Conservation (phyloP, 2,329 filamentous ascomycete species). For the Pochonia chlamydosporia region DNA sequence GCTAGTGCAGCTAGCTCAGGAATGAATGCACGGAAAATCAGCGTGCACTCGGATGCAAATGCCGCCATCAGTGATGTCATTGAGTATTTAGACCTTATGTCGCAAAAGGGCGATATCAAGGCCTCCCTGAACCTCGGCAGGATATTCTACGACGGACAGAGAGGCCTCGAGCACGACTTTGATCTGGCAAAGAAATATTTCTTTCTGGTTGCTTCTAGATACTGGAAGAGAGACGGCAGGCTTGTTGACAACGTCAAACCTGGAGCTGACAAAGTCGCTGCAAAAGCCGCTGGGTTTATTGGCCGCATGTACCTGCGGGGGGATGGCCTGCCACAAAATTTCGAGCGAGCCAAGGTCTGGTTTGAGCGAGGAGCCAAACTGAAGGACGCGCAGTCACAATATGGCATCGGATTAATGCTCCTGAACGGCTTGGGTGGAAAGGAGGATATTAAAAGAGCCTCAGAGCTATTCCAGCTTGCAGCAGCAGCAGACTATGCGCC, state of each 20-base stretch:
- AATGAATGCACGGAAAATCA: conserved; percentile 68
- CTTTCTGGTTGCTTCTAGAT: conserved; percentile 68
- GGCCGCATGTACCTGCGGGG: conserved; percentile 87
- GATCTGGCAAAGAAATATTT: conserved; percentile 75
- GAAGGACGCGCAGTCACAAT: conserved; percentile 78
- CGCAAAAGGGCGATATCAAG: conserved; percentile 81
- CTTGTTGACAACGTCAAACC: conserved; percentile 62
- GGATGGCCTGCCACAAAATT: conserved; percentile 77
- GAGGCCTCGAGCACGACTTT: conserved; percentile 67
- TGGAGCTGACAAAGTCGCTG: conserved; percentile 70
- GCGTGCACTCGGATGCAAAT: conserved; percentile 71
- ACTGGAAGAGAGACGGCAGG: conserved; percentile 77
- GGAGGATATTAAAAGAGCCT: conserved; percentile 65
- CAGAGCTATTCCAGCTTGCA: conserved; percentile 69
- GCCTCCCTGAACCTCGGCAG: conserved; percentile 81
- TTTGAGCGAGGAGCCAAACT: conserved; percentile 72
- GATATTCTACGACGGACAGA: conserved; percentile 82
- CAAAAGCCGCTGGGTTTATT: conserved; percentile 80
- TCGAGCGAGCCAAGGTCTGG: conserved; percentile 71
- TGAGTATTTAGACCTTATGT: conserved; percentile 87
- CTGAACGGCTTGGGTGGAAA: conserved; percentile 69
- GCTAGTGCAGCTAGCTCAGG: conserved; percentile 88
- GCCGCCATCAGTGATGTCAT: conserved; percentile 89
- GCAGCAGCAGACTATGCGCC: conserved; percentile 77
- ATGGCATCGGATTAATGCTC: conserved; percentile 78